Evolutionary conservation across 495 filamentous ascomycete genomes (phyloP).

Genomic region (Penicillium atrosanguineum): DNA sequence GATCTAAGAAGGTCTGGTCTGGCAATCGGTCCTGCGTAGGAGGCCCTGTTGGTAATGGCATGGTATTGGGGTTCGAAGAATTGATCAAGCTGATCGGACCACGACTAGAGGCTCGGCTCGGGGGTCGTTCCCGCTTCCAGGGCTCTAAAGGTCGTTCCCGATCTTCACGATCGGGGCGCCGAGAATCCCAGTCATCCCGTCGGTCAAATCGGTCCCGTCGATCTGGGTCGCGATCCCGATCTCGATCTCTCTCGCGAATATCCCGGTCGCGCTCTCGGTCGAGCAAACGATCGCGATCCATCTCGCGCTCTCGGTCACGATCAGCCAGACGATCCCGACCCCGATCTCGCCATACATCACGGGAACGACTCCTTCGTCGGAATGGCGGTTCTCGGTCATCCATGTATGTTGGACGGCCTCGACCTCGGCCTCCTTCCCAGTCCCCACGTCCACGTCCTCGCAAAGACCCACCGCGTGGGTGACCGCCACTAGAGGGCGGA

Average conservation of each 20-base stretch:
- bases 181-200: slow-evolving; percentile 41
- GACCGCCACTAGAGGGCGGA: slow-evolving; percentile 43
- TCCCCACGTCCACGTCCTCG: slow-evolving; percentile 66
- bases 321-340: slow-evolving; percentile 36
- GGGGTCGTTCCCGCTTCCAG: slow-evolving; percentile 50
- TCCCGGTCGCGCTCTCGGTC: slow-evolving; percentile 40
- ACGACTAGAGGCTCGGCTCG: slow-evolving; percentile 42
- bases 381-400: slow-evolving; percentile 59
- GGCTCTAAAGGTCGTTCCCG: slow-evolving; percentile 60
- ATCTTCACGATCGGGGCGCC: slow-evolving; percentile 46
- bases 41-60: background rate
- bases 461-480: slow-evolving; percentile 55
- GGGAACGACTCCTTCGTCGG: slow-evolving; percentile 63
- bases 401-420: slow-evolving; percentile 51
- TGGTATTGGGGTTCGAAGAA: slow-evolving; percentile 18
- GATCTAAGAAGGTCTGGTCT: background rate
- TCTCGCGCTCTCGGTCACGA: slow-evolving; percentile 41
- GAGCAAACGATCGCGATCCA: slow-evolving; percentile 36
- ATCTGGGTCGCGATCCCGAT: slow-evolving; percentile 37
- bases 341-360: slow-evolving; percentile 59
- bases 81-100: slow-evolving; percentile 31
- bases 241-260: slow-evolving; percentile 35
- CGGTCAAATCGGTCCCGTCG: slow-evolving; percentile 47
- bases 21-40: background rate
- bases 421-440: slow-evolving; percentile 59